Base-by-base conservation (phyloP, 768 basidiomycete genomes). In the Tephrocybe sp. region DNA sequence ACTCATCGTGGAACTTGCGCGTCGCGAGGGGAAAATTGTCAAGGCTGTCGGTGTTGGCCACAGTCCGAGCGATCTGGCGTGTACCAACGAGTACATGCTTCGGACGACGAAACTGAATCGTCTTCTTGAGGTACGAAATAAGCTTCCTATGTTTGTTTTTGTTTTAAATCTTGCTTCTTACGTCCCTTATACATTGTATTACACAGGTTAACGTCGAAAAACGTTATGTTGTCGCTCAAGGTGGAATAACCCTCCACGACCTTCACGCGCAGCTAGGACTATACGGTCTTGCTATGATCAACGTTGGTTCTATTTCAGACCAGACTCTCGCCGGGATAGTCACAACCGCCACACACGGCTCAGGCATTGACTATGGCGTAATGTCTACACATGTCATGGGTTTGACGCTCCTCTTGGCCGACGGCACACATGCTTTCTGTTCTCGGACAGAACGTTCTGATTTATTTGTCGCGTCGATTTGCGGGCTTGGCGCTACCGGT, bases 301-400 rank as follows among this genome's bases (percentile, higher is more conserved):
- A 90, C 68, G 78, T 98, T 53, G 97, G 97, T 28, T 95, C 93
- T 24, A 98, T 99, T 60, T 96, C 93, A 28, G 94, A 97, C 65
- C 96, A 98, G 67, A 92, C 93, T 3, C 77, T 99, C 55, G 95
- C 83, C 22, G 97, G 97, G 36, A 82, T 94, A 59, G 77, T 98
- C 60, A 86, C 92, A 12, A 99, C 97, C 53, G 92, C 92, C 7
- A 95, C 95, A 0, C 97, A 99, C 74, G 97, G 95, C 44, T 86
- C 91, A 11, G 96, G 97, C 34, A 74, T 88, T 51, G 62, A 69
- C 36, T 95, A 80, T 69, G 82, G 83, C 46, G 89, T 92, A 54
- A 80, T 98, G 55, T 92, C 92, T 9, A 86, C 85, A 16, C 80
- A 87, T 56, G 92, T 93, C 46, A 75, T 80, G 58, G 82, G 87